Conservation (phyloP, 2,329 filamentous ascomycete species). For the Ophiostoma sp. region DNA sequence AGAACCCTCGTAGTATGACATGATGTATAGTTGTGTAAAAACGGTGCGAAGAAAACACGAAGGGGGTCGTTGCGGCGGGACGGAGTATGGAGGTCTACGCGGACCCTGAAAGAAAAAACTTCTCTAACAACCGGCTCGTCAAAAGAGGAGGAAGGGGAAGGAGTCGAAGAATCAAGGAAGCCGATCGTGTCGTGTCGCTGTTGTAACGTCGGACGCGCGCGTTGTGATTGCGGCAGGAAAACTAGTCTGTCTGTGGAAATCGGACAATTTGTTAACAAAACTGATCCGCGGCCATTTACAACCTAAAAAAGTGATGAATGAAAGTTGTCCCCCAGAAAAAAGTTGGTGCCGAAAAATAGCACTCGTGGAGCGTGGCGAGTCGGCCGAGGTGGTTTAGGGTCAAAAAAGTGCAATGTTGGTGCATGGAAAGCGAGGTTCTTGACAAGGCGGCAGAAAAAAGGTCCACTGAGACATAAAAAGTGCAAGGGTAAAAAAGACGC, state of each 20-base stretch:
- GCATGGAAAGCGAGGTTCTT: neutral
- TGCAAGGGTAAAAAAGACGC: slow-evolving; percentile 10
- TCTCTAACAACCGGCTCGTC: slow-evolving; percentile 13
- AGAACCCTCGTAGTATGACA: slow-evolving; percentile 37
- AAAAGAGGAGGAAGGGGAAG: neutral
- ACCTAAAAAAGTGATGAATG: neutral
- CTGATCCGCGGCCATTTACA: neutral
- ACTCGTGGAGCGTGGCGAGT: slow-evolving; percentile 3
- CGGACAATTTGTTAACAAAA: neutral
- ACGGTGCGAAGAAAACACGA: slow-evolving; percentile 2
- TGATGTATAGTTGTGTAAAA: slow-evolving; percentile 18
- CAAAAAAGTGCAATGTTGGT: neutral
- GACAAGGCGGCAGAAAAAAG: neutral
- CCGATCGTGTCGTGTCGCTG: neutral
- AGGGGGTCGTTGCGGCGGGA: neutral
- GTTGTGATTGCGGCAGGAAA: slow-evolving; percentile 5
- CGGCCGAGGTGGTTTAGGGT: slow-evolving; percentile 2
- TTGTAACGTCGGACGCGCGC: slow-evolving; percentile 5
- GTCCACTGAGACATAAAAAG: slow-evolving; percentile 16
- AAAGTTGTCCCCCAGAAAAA: neutral
- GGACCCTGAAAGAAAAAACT: neutral
- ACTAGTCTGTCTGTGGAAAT: slow-evolving; percentile 14
- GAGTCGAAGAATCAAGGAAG: neutral
- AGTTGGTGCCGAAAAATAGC: neutral
- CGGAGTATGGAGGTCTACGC: neutral